Base-by-base conservation (phyloP, 2,329 filamentous ascomycete genomes). In the Exophiala viscosa region DNA sequence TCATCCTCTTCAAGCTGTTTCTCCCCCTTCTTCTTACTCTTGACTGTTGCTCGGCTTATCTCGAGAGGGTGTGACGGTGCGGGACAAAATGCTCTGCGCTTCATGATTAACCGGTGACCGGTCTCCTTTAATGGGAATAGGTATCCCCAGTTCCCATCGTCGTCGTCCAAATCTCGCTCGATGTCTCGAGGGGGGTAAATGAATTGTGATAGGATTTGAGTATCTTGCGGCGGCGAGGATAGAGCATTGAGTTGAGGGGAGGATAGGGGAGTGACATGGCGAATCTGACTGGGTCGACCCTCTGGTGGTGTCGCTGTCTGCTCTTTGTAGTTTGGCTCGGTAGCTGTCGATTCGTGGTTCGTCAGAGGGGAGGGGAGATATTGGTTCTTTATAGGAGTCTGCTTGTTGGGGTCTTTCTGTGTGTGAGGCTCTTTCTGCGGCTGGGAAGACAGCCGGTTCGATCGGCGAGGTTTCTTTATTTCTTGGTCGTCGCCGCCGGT, bases 91-190 rank as follows among this genome's bases (percentile, higher is more conserved):
- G 78, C 80, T 50, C 91, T 81, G 64, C 83, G 89, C 70, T 82
- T 86, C 68, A 99, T 70, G 6, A 95, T 87, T 71, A 95, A 69
- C 3, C 79, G 70, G 69, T 87, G 73, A 70, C 83, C 85, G 48
- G 86, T 84, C 59, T 81, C 82, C 65, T 92, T 85, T 18, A 96
- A 74, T 1, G 92, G 90, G 48, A 96, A 82, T 4, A 99, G 76
- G 65, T 97, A 99, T 10, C 95, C 95, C 93, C 93, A 99, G 1
- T 97, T 90, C 7, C 90, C 90, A 41, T 82, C 80, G 52, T 81
- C 82, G 71, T 96, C 90, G 66, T 96, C 88, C 58, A 91, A 82
- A 51, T 95, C 90, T 58, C 91, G 88, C 9, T 85, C 85, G 42
- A 92, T 79, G 20, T 82, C 80, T 53, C 82, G 75, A 23, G 89